phyloP scores from a whole-genome alignment of 495 filamentous ascomycete genomes.

The Saxophila tyrrhenica region DNA sequence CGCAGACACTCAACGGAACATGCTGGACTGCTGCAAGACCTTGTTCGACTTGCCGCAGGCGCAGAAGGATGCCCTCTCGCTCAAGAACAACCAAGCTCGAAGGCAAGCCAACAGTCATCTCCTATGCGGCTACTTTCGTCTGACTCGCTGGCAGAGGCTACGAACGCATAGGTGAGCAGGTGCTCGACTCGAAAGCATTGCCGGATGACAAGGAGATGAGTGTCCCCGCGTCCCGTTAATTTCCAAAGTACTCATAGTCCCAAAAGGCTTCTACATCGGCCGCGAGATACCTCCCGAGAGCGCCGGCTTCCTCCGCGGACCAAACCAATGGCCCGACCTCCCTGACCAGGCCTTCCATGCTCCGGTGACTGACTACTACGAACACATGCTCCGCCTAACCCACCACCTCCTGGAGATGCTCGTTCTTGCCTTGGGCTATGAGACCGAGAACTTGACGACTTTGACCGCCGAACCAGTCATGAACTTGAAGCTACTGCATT shows the following conservation, averaged over 20 bases:
- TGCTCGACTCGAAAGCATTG: slow-evolving; percentile 24
- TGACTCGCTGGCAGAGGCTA: slow-evolving; percentile 23
- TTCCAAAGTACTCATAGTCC: background rate
- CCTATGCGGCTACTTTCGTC: background rate
- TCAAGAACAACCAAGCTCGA: slow-evolving; percentile 26
- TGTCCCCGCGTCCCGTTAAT: background rate
- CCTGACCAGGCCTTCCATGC: slow-evolving; percentile 35
- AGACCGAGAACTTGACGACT: slow-evolving; percentile 29
- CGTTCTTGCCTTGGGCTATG: slow-evolving; percentile 29
- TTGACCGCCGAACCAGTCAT: slow-evolving; percentile 38
- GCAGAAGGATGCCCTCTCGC: slow-evolving; percentile 26
- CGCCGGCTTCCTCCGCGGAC: slow-evolving; percentile 26
- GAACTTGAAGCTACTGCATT: slow-evolving; percentile 36
- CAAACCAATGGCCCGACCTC: slow-evolving; percentile 42
- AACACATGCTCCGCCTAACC: slow-evolving; percentile 27
- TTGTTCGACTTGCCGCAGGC: slow-evolving; percentile 30
- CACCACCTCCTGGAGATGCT: slow-evolving; percentile 31
- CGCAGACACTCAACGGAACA: slow-evolving; percentile 12
- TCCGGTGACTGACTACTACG: slow-evolving; percentile 40
- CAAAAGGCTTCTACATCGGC: slow-evolving; percentile 29
- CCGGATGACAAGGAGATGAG: slow-evolving; percentile 33
- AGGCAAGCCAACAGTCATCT: background rate
- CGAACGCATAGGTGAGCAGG: slow-evolving; percentile 25
- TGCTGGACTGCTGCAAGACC: slow-evolving; percentile 19
- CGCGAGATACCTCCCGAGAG: slow-evolving; percentile 21